Evolutionary conservation across 163 green algal genomes (phyloP), one percentile per base, ranked within the genome.

Genomic region (Chlamydomonas reinhardtii): DNA sequence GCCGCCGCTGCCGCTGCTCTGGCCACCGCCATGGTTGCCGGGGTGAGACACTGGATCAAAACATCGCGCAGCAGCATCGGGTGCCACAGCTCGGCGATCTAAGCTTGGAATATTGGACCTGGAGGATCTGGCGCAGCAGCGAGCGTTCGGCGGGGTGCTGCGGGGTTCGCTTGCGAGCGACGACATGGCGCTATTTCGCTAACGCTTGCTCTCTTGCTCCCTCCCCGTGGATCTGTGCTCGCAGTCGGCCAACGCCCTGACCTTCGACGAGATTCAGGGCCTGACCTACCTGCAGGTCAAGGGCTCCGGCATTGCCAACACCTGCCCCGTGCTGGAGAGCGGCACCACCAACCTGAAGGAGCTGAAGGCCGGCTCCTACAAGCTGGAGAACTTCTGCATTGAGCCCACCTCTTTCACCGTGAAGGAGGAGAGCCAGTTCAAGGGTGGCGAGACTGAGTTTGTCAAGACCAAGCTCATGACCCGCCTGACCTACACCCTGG

Each of bases 261-360:
- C 94, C 89, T 99, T 96, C 91, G 97, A 99, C 81, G 93, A 99
- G 94, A 92, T 99, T 37, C 94, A 99, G 91, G 93, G 94, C 79
- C 93, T 99, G 88, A 99, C 98, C 83, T 99, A 99, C 94, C 90
- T 98, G 62, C 96, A 99, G 93, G 96, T 99, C 61, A 99, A 99
- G 96, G 98, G 98, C 82, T 97, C 92, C 31, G 98, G 98, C 84
- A 91, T 99, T 80, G 98, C 98, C 90, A 99, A 99, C 96, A 99
- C 98, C 69, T 99, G 98, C 98, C 95, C 98, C 24, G 95, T 98
- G 25, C 77, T 98, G 74, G 91, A 94, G 73, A 68, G 31, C 52
- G 93, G 91, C 75, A 89, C 89, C 84, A 92, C 91, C 76, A 91
- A 94, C 83, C 83, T 91, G 68, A 73, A 97, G 92, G 94, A 95